Percentiles rank a stretch among this genome's conserved stretches.
Evolutionary conservation across 495 filamentous ascomycete species (phyloP).

Genomic region (Talaromyces thailandensis): DNA sequence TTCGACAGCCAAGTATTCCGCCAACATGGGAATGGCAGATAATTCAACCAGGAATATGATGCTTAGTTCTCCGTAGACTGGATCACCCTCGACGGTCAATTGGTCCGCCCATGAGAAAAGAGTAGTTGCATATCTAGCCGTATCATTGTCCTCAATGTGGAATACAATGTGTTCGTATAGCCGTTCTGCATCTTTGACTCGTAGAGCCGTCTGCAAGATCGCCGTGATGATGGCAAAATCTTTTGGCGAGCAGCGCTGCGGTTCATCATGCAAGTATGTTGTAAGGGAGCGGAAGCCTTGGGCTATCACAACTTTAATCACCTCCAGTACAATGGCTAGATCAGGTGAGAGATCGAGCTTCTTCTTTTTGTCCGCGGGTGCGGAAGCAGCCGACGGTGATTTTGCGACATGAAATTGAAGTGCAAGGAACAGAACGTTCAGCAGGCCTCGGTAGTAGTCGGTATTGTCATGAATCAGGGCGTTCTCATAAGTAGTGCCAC

Average conservation of each 20-base stretch:
- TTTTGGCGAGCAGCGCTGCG: slow-evolving; percentile 41
- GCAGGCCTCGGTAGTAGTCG: slow-evolving; percentile 69
- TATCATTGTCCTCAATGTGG: slow-evolving; percentile 52
- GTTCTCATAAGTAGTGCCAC: slow-evolving; percentile 55
- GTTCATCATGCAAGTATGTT: slow-evolving; percentile 58
- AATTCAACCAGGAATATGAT: slow-evolving; percentile 82
- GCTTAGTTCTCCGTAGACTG: slow-evolving; percentile 87
- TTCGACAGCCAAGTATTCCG: slow-evolving; percentile 82
- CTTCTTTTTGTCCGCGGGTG: slow-evolving; percentile 22
- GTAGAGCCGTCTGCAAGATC: slow-evolving; percentile 72
- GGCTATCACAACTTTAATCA: slow-evolving; percentile 68
- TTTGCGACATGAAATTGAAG: slow-evolving; percentile 51
- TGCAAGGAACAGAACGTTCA: slow-evolving; percentile 77
- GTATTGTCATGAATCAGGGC: slow-evolving; percentile 51
- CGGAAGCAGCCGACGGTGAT: slow-evolving; percentile 17
- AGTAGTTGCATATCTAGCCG: slow-evolving; percentile 70
- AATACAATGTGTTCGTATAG: slow-evolving; percentile 52
- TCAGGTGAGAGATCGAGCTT: slow-evolving; percentile 32
- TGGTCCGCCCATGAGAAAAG: slow-evolving; percentile 93
- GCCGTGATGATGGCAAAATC: slow-evolving; percentile 88
- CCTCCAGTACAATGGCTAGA: slow-evolving; percentile 53
- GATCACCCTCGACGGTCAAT: slow-evolving; percentile 61
- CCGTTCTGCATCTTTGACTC: slow-evolving; percentile 43
- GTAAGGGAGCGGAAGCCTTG: slow-evolving; percentile 73
- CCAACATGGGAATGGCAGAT: slow-evolving; percentile 69